phyloP scores from a whole-genome alignment of 2,329 filamentous ascomycete genomes.

The Parascedosporium putredinis region DNA sequence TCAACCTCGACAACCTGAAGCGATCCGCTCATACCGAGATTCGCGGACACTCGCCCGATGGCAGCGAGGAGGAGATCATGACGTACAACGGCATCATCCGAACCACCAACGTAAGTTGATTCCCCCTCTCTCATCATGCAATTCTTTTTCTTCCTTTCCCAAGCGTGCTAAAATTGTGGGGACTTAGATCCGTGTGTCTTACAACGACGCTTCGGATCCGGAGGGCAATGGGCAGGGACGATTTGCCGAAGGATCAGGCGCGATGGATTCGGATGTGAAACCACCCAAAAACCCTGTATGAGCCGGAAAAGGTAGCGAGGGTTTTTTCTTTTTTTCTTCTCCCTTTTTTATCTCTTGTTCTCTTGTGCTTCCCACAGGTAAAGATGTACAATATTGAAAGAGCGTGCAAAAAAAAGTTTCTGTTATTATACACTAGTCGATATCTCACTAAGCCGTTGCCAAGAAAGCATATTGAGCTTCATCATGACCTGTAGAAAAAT shows the following conservation, averaged over 20 bases:
- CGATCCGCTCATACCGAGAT: constrained; percentile 20
- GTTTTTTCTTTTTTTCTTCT: too few relatives aligned
- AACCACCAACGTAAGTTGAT: constrained; percentile 14
- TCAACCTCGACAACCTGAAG: constrained; percentile 14
- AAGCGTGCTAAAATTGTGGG: background rate
- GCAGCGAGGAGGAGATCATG: constrained; percentile 28
- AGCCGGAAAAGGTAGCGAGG: too few relatives aligned
- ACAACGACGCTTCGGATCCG: background rate
- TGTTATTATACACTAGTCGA: too few relatives aligned
- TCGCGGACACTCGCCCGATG: constrained; percentile 21
- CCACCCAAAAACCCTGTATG: background rate
- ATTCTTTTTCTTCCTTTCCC: too few relatives aligned
- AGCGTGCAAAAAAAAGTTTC: too few relatives aligned
- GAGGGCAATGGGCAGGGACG: background rate
- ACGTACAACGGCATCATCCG: constrained; percentile 27
- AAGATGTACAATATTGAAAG: too few relatives aligned
- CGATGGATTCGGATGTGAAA: background rate
- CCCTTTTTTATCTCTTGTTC: too few relatives aligned
- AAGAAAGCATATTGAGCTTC: too few relatives aligned
- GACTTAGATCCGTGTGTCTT: background rate
- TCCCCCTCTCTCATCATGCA: background rate
- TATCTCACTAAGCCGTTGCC: too few relatives aligned
- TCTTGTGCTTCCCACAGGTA: too few relatives aligned
- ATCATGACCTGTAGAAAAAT: too few relatives aligned
- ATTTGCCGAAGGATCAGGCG: background rate